Evolutionary conservation across 2,329 filamentous ascomycete genomes (phyloP).

Genomic region (Exophiala spinifera): DNA sequence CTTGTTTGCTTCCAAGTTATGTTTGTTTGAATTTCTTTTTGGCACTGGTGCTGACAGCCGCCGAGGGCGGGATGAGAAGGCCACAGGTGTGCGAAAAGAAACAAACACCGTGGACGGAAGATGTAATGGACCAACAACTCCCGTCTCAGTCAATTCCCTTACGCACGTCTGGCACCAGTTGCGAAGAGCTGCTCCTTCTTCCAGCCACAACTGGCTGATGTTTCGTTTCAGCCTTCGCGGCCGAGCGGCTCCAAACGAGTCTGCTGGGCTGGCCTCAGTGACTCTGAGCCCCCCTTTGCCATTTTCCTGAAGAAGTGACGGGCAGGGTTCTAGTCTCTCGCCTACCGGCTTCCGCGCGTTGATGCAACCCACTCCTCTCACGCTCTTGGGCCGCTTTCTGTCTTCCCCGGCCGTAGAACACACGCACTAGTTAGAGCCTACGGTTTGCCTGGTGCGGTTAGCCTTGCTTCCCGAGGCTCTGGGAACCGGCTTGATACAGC

Average conservation of each 20-base stretch:
- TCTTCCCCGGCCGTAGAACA: conserved; percentile 2
- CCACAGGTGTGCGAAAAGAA: too few relatives aligned
- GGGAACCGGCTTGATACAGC: not conserved
- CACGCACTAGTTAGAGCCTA: not conserved
- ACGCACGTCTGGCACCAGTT: too few relatives aligned
- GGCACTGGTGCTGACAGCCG: not conserved
- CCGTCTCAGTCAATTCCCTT: too few relatives aligned
- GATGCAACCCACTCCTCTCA: not conserved
- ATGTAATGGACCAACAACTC: too few relatives aligned
- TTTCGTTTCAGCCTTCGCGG: not conserved
- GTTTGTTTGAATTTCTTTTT: not conserved
- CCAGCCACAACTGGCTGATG: not conserved
- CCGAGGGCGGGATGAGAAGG: not conserved
- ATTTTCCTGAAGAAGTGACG: too few relatives aligned
- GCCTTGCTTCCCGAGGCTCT: not conserved
- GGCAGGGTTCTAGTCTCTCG: conserved; percentile 12
- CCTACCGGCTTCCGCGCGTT: conserved; percentile 3
- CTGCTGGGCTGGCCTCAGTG: too few relatives aligned
- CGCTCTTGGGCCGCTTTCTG: not conserved
- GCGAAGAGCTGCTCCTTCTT: not conserved
- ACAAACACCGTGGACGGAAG: too few relatives aligned
- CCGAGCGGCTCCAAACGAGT: too few relatives aligned
- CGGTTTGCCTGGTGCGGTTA: not conserved
- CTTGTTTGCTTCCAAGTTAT: not conserved
- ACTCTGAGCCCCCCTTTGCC: too few relatives aligned